Percentiles rank a stretch among this genome's conserved stretches.
Evolutionary conservation across 495 filamentous ascomycete species (phyloP).

Genomic region (Cudoniella acicularis): DNA sequence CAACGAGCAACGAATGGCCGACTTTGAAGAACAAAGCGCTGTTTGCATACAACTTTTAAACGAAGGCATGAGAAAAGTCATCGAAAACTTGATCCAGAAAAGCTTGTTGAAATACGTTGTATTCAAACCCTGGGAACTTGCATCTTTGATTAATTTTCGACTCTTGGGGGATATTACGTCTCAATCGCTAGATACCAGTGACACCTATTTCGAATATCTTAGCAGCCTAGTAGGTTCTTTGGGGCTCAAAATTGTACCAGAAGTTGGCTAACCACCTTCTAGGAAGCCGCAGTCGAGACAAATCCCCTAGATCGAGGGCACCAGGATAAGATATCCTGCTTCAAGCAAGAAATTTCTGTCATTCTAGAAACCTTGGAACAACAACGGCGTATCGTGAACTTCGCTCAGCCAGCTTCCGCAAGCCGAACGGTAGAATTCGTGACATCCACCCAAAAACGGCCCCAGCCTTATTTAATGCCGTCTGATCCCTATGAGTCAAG

Average conservation of each 20-base stretch:
- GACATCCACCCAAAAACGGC: too few species aligned
- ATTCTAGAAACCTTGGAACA: conserved; percentile 29
- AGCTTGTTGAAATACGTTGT: conserved; percentile 28
- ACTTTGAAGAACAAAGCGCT: conserved; percentile 21
- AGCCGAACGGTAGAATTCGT: background rate
- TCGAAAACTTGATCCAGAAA: conserved; percentile 10
- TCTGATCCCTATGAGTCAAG: too few species aligned
- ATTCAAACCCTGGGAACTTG: conserved; percentile 33
- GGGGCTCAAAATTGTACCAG: conserved; percentile 18
- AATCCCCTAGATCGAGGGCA: conserved; percentile 32
- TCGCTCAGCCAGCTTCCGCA: conserved; percentile 3
- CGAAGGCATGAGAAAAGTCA: conserved; percentile 17
- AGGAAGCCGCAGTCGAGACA: conserved; percentile 32
- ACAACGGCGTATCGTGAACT: conserved; percentile 8
- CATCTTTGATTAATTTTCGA: conserved; percentile 31
- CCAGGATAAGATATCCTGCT: conserved; percentile 32
- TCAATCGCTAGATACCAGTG: conserved; percentile 10
- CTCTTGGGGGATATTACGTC: conserved; percentile 31
- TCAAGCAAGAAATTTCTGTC: conserved; percentile 36
- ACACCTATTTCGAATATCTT: conserved; percentile 32
- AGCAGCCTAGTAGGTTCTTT: conserved; percentile 22
- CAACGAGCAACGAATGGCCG: conserved; percentile 10
- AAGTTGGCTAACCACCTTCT: background rate
- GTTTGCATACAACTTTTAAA: conserved; percentile 18
- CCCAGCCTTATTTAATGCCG: too few species aligned